These are phyloP conservation scores for Barnettozyma wickerhamii DNA, from an alignment of 805 yeast genomes.

Conservation along the genomic window DNA sequence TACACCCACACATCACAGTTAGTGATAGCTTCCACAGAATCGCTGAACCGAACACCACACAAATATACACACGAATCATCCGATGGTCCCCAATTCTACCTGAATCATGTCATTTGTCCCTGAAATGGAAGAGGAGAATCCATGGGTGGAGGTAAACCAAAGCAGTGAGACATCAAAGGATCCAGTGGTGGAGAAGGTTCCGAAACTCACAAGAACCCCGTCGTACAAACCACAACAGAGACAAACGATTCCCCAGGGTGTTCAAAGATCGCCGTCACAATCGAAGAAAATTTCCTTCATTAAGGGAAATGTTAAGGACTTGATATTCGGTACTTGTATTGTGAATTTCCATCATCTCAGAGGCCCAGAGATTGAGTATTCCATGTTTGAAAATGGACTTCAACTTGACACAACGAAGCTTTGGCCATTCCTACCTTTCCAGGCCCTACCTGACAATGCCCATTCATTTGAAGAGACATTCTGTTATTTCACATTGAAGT, in stretches of 20 bases:
- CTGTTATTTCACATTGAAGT: constrained; percentile 80
- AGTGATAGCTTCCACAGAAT: no score
- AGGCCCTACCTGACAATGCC: constrained; percentile 94
- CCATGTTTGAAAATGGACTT: constrained; percentile 44
- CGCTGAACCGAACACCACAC: no score
- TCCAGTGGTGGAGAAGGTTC: background rate
- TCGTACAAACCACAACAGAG: constrained; percentile 1
- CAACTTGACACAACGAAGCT: constrained; percentile 27
- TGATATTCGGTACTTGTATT: constrained; percentile 78
- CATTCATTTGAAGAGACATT: constrained; percentile 93
- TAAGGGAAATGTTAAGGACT: constrained; percentile 18
- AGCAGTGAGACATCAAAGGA: background rate
- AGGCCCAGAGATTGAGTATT: constrained; percentile 94
- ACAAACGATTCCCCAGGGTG: constrained; percentile 5
- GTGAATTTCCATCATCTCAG: constrained; percentile 90
- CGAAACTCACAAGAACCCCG: no score
- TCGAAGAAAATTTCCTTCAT: constrained; percentile 19
- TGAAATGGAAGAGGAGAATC: constrained; percentile 12
- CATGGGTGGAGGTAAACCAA: constrained; percentile 17
- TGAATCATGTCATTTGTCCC: background rate
- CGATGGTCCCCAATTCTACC: background rate
- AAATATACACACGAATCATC: no score
- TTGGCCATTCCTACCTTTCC: constrained; percentile 91
- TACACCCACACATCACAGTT: background rate
- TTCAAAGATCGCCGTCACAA: constrained; percentile 2